A percentile compares a stretch with the other conserved stretches of the same genome.
Evolutionary conservation across 352 stramenopile species (phyloP).

Genomic region (Pythium insidiosum): DNA sequence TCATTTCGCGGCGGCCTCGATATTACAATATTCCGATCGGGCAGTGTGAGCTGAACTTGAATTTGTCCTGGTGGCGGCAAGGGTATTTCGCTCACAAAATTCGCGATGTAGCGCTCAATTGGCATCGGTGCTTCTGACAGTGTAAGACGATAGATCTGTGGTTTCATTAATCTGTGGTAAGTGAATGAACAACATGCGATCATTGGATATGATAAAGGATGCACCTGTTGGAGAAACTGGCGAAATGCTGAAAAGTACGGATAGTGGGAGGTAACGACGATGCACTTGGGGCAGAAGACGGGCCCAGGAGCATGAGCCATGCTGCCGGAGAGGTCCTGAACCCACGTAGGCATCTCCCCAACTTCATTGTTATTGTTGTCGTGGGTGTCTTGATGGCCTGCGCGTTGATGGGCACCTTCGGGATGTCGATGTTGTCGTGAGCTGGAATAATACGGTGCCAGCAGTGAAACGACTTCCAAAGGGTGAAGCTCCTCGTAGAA

Average conservation of each 20-base stretch:
- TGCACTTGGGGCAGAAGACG: constrained; percentile 90
- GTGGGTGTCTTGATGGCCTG: constrained; percentile 1
- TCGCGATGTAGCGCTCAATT: constrained; percentile 95
- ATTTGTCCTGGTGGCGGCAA: constrained; percentile 89
- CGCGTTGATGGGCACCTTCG: neutral
- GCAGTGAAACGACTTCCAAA: constrained; percentile 68
- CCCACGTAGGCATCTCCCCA: constrained; percentile 55
- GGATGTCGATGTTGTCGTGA: constrained; percentile 2
- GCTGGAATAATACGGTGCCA: constrained; percentile 46
- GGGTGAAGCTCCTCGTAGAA: constrained; percentile 81
- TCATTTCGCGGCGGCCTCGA: constrained; percentile 87
- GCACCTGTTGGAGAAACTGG: constrained; percentile 93
- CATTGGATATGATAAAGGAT: too few relatives aligned
- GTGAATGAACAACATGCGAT: too few relatives aligned
- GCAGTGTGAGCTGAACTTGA: constrained; percentile 84
- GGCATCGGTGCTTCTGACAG: constrained; percentile 88
- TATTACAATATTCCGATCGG: constrained; percentile 83
- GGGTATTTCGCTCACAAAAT: constrained; percentile 95
- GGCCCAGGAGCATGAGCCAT: constrained; percentile 34
- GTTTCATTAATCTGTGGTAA: too few relatives aligned
- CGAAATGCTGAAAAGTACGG: constrained; percentile 94
- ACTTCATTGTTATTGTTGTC: constrained; percentile 43
- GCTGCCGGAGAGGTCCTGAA: constrained; percentile 53
- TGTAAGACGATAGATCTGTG: constrained; percentile 74
- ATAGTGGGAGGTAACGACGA: constrained; percentile 93